Evolutionary conservation across 2,329 filamentous ascomycete species (phyloP), one percentile per base, ranked within the genome.

Genomic region (Aspergillus ochraceoroseus): DNA sequence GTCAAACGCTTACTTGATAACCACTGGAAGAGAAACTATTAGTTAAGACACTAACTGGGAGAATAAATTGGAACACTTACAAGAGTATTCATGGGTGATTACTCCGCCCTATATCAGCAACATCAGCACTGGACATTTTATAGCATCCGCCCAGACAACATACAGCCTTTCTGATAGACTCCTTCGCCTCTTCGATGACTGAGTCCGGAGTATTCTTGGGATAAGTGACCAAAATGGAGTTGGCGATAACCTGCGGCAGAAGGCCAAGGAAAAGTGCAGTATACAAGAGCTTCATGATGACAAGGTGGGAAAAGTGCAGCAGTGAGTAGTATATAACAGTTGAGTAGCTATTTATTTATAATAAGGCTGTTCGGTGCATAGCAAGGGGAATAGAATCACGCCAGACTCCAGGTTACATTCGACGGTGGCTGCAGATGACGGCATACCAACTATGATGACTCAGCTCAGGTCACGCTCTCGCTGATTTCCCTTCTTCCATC

Each of bases 191-290:
- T 14, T 80, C 69, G 20, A 95, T 63, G 23, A 94, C 70, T 23
- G 71, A 73, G 48, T 83, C 70, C 13, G 87, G 82, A 54, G 80
- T 83, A 32, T 78, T 73, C 36, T 80, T 70, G 15, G 83, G 79
- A 59, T 87, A 95, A 57, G 77, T 86, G 56, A 95, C 74, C 54
- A 95, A 81, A 49, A 94, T 79, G 23, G 79, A 77, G 64, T 87
- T 86, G 59, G 83, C 82, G 54, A 85, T 74, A 46, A 77, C 80
- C 45, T 79, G 62, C 19, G 74, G 72, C 47, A 79, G 71, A 36
- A 83, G 68, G 47, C 79, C 68, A 38, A 81, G 66, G 28, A 84
- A 66, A 35, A 79, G 63, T 38, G 78, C 66, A 14, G 26, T 17
- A 48, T 77, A 59, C 53, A 83, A 62, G 54, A 82, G 67, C 68